Evolutionary conservation across 129 eudicot species (phyloP).

Genomic region (Rutidosis leptorrhynchoides): DNA sequence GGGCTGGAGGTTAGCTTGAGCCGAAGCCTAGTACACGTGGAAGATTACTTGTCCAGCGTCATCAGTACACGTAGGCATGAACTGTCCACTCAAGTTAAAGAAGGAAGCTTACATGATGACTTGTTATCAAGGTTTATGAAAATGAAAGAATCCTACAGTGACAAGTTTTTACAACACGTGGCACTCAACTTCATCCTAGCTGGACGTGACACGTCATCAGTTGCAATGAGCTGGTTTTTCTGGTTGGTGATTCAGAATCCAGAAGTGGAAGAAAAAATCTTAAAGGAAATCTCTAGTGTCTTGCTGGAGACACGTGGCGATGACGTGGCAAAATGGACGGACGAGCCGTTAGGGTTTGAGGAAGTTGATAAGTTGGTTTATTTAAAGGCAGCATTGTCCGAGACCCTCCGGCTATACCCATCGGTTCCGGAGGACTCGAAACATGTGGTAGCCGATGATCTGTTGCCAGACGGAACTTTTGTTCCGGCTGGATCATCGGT

Average conservation of each 20-base stretch:
- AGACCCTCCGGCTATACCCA: constrained; percentile 75
- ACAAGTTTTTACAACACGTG: constrained; percentile 80
- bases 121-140: constrained; percentile 86
- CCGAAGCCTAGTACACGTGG: constrained; percentile 77
- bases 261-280: constrained; percentile 53
- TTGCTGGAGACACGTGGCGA: constrained; percentile 80
- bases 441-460: constrained; percentile 65
- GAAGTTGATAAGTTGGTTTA: constrained; percentile 75
- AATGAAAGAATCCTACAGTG: constrained; percentile 76
- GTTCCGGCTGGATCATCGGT: constrained; percentile 78
- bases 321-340: constrained; percentile 56
- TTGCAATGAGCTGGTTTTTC: constrained; percentile 92
- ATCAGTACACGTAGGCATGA: constrained; percentile 73
- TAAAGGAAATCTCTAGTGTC: constrained; percentile 52
- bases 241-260: constrained; percentile 75
- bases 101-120: constrained; percentile 65
- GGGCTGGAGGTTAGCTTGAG: constrained; percentile 80
- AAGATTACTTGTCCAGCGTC: constrained; percentile 64
- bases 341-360: constrained; percentile 62
- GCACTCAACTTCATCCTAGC: constrained; percentile 97
- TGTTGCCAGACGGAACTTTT: constrained; percentile 78
- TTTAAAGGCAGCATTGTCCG: constrained; percentile 71
- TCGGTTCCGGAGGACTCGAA: constrained; percentile 92
- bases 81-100: constrained; percentile 54
- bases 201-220: constrained; percentile 98